phyloP scores from a whole-genome alignment of 2,329 filamentous ascomycete genomes.

The Calonectria montana region DNA sequence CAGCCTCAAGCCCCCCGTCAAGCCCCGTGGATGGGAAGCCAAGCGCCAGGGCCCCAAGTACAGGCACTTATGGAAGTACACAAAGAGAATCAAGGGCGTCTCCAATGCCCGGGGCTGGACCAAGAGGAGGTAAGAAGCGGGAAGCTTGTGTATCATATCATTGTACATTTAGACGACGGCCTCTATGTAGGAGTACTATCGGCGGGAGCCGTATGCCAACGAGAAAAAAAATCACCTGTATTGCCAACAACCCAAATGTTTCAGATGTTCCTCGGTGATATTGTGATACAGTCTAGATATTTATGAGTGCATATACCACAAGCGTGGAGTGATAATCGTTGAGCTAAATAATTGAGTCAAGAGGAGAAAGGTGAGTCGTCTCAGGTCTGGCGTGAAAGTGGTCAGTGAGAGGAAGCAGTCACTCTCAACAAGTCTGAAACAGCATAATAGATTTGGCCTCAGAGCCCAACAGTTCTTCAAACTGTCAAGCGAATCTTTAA shows the following conservation, averaged over 20 bases:
- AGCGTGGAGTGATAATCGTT: background rate
- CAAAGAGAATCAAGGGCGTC: conserved; percentile 65
- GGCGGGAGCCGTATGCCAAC: conserved; percentile 4
- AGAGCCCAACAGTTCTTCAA: too few species aligned
- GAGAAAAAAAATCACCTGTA: conserved; percentile 9
- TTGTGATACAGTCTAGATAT: background rate
- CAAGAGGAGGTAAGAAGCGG: conserved; percentile 50
- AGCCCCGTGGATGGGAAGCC: conserved; percentile 73
- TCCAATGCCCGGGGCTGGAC: conserved; percentile 56
- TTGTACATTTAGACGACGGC: conserved; percentile 43
- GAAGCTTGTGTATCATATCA: conserved; percentile 36
- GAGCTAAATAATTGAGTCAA: background rate
- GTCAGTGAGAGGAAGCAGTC: too few species aligned
- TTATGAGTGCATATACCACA: background rate
- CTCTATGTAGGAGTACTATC: conserved; percentile 36
- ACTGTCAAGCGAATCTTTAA: too few species aligned
- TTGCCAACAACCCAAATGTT: background rate
- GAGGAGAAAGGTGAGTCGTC: too few species aligned
- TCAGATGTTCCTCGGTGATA: background rate
- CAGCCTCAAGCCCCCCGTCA: conserved; percentile 71
- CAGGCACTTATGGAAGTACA: conserved; percentile 73
- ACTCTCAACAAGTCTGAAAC: too few species aligned
- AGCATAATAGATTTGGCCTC: too few species aligned
- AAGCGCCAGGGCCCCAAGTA: conserved; percentile 74
- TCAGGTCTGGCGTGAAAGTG: too few species aligned